Conservation (phyloP, 805 yeast species). For the Saccharomycopsis oosterbeekiorum region DNA sequence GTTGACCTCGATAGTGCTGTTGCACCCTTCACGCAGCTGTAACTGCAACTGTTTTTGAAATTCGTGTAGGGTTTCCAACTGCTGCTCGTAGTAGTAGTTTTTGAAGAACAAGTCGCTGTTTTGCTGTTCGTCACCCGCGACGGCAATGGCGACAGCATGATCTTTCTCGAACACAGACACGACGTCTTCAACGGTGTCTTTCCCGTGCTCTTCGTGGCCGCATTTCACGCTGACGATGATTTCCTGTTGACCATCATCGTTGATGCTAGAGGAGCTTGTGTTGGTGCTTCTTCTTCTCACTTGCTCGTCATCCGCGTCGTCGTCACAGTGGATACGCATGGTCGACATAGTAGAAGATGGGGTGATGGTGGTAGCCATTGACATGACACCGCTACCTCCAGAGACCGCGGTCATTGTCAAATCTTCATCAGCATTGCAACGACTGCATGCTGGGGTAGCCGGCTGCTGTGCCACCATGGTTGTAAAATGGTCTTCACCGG, state of each 20-base stretch:
- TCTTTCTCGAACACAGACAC: not conserved
- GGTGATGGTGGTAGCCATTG: not conserved
- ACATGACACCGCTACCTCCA: too few species aligned
- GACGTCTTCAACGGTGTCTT: not conserved
- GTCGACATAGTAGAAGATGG: slow-evolving; percentile 1
- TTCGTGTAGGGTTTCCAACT: not conserved
- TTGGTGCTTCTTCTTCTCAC: not conserved
- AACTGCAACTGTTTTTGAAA: not conserved
- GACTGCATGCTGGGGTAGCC: not conserved
- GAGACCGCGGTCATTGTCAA: too few species aligned
- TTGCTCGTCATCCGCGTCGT: not conserved
- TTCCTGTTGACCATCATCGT: not conserved
- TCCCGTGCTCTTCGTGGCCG: not conserved
- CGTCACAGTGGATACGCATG: not conserved
- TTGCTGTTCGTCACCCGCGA: not conserved
- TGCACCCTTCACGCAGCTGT: not conserved
- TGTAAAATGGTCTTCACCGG: not conserved
- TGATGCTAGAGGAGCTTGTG: not conserved
- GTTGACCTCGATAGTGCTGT: not conserved
- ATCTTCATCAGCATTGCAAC: too few species aligned
- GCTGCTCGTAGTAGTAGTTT: not conserved
- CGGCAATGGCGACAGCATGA: not conserved
- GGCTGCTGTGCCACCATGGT: not conserved
- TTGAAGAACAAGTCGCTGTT: not conserved
- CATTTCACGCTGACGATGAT: not conserved